Conservation (phyloP, 2,329 filamentous ascomycete genomes). For the Ophiostoma ips region DNA sequence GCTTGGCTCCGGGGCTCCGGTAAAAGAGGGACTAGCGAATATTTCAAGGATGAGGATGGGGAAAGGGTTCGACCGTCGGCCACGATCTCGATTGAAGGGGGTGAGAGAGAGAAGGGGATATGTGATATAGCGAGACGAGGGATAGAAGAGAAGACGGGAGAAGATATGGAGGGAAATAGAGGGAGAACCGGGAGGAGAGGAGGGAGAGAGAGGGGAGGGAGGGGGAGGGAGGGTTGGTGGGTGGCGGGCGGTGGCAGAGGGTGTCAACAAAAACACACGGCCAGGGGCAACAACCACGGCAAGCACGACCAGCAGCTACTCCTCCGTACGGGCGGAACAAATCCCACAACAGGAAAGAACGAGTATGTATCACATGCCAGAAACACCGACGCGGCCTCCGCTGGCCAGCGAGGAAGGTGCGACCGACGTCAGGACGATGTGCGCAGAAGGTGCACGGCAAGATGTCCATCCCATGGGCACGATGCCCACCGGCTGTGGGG, state of each 20-base stretch:
- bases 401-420: background rate
- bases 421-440: background rate
- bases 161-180: background rate
- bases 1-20: background rate
- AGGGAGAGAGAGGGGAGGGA: background rate
- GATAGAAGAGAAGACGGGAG: background rate
- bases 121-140: background rate
- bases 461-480: background rate
- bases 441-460: background rate
- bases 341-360: background rate
- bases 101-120: background rate
- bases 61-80: background rate
- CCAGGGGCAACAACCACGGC: background rate
- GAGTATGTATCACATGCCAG: background rate
- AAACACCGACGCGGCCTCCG: background rate
- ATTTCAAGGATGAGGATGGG: background rate
- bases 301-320: background rate
- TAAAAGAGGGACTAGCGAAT: background rate
- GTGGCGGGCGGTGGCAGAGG: background rate
- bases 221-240: no score
- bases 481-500: background rate
- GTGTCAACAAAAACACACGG: background rate
- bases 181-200: background rate
- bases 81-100: background rate
- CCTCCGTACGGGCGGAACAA: background rate